phyloP scores from a whole-genome alignment of 306 rosid genomes.

The Canavalia ensiformis region DNA sequence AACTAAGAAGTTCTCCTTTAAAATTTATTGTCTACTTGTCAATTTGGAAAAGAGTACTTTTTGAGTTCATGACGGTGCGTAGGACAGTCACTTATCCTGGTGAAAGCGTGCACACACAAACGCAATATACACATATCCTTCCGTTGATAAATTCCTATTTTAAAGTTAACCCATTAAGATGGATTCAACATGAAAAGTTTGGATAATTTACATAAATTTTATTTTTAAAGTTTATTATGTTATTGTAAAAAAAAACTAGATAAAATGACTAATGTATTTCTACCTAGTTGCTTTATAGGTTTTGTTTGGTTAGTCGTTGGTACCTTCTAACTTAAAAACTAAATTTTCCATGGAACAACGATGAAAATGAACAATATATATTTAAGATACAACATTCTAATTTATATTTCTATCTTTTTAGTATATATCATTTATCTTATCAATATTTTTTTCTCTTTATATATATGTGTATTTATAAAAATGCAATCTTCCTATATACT shows the following conservation, averaged over 20 bases:
- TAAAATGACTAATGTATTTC: not conserved
- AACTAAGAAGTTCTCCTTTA: slow-evolving; percentile 13
- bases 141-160: not conserved
- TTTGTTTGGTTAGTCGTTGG: not conserved
- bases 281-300: not conserved
- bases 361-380: too few species aligned
- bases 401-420: too few species aligned
- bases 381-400: too few species aligned
- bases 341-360: not conserved
- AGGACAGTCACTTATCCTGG: slow-evolving; percentile 2
- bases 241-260: too few species aligned
- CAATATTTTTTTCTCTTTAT: too few species aligned
- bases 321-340: not conserved
- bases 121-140: not conserved
- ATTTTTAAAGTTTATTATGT: too few species aligned
- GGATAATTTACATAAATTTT: too few species aligned
- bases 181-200: too few species aligned
- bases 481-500: too few species aligned
- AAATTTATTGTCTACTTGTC: slow-evolving; percentile 31
- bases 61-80: slow-evolving; percentile 43
- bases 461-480: too few species aligned
- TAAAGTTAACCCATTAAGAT: too few species aligned
- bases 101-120: not conserved
- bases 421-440: too few species aligned
- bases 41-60: not conserved